These are phyloP conservation scores for Nannochloropsis salina DNA, from an alignment of 108 stramenopile genomes.

Conservation along the genomic window DNA sequence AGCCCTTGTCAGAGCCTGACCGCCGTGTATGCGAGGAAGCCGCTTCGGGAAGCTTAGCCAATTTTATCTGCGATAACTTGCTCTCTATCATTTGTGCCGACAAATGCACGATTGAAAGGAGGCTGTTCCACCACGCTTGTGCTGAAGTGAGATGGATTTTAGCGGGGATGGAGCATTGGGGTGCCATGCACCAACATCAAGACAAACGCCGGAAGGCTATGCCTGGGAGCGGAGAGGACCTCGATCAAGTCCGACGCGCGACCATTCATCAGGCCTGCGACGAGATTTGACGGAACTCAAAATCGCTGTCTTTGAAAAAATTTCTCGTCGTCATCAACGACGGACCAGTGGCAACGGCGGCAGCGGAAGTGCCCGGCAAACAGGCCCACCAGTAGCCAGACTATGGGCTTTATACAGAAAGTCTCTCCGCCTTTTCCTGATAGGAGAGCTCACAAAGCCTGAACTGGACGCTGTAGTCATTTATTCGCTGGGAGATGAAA, in stretches of 20 bases:
- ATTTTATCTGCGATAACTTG: too few species aligned
- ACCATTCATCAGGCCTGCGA: not conserved
- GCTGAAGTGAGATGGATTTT: too few species aligned
- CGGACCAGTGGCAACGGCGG: not conserved
- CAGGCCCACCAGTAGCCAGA: not conserved
- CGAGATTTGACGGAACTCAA: not conserved
- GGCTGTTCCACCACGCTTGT: too few species aligned
- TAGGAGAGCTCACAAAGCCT: constrained; percentile 3
- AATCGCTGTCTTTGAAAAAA: not conserved
- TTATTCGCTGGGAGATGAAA: not conserved
- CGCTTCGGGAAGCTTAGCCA: too few species aligned
- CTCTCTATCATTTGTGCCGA: too few species aligned
- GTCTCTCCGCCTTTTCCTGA: constrained; percentile 17
- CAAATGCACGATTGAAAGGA: too few species aligned
- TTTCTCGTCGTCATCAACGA: not conserved
- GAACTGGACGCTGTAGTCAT: not conserved
- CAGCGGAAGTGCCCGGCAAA: not conserved
- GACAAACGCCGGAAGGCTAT: not conserved
- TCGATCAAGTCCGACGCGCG: not conserved
- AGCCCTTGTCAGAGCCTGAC: too few species aligned
- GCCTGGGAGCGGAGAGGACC: not conserved
- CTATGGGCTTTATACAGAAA: constrained; percentile 10
- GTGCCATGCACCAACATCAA: not conserved
- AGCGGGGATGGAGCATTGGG: too few species aligned
- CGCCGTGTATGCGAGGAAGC: too few species aligned